Percentiles rank a stretch among this genome's conserved stretches.
Evolutionary conservation across 331 rosid genomes (phyloP).

Genomic region (Quercus lobata): DNA sequence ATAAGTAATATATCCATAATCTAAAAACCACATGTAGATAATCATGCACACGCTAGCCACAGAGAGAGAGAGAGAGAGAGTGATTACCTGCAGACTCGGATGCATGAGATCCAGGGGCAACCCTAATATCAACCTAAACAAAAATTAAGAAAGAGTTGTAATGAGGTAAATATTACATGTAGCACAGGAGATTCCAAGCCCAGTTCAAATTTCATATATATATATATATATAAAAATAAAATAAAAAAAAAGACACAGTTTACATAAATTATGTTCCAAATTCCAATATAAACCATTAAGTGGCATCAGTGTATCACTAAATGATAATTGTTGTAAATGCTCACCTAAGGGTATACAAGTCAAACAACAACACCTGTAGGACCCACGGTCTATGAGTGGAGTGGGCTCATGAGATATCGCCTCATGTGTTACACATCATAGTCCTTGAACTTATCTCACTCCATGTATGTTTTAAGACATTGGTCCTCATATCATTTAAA

Average conservation of each 20-base stretch:
- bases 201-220: background rate
- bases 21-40: background rate
- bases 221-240: background rate
- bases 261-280: background rate
- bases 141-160: constrained; percentile 3
- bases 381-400: no score
- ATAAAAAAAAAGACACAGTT: no score
- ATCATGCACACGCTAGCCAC: background rate
- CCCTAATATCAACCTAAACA: constrained; percentile 80
- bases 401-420: no score
- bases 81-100: constrained; percentile 78
- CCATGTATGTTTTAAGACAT: no score
- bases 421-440: no score
- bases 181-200: background rate
- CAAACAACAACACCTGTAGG: no score
- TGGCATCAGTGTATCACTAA: background rate
- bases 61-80: background rate
- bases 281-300: background rate
- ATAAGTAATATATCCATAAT: background rate
- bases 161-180: background rate
- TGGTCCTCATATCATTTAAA: no score
- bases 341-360: no score
- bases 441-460: no score
- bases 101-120: constrained; percentile 96
- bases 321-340: no score